Evolutionary conservation across 768 basidiomycete genomes (phyloP).

Genomic region (Austroboletus eburneus): DNA sequence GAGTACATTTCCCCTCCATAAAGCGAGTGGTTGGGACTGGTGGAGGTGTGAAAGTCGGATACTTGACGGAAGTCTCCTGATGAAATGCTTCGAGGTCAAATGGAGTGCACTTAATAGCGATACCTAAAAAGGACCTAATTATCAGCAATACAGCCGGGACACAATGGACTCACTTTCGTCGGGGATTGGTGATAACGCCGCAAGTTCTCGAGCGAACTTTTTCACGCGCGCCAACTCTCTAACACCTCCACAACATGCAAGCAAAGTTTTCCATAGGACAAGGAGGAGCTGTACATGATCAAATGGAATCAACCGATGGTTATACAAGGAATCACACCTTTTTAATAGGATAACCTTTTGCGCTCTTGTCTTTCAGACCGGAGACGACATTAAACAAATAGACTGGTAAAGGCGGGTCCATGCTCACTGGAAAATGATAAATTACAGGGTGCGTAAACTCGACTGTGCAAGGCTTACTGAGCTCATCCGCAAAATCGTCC

Average conservation of each 20-base stretch:
- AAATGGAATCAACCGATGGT: neutral
- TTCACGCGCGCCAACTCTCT: conserved; percentile 83
- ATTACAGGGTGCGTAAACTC: neutral
- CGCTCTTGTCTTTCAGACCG: conserved; percentile 85
- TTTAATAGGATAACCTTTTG: conserved; percentile 95
- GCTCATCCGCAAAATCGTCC: conserved; percentile 92
- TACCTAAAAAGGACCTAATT: conserved; percentile 33
- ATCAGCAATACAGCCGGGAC: conserved; percentile 2
- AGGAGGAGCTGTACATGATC: conserved; percentile 65
- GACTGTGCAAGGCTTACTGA: conserved; percentile 59
- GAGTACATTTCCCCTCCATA: conserved; percentile 31
- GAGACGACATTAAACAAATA: conserved; percentile 91
- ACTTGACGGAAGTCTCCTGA: conserved; percentile 90
- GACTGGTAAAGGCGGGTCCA: conserved; percentile 91
- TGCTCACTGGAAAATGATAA: conserved; percentile 63
- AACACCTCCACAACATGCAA: conserved; percentile 91
- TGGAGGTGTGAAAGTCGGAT: conserved; percentile 85
- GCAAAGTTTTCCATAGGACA: conserved; percentile 89
- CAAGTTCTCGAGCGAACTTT: conserved; percentile 78
- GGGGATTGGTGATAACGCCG: conserved; percentile 59
- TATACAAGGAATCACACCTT: conserved; percentile 51
- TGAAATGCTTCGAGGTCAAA: conserved; percentile 87
- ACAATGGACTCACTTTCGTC: conserved; percentile 39
- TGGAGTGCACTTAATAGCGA: conserved; percentile 84
- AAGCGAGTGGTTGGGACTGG: conserved; percentile 35